Evolutionary conservation across 83 land plant species (phyloP).

Genomic region (Picea abies): DNA sequence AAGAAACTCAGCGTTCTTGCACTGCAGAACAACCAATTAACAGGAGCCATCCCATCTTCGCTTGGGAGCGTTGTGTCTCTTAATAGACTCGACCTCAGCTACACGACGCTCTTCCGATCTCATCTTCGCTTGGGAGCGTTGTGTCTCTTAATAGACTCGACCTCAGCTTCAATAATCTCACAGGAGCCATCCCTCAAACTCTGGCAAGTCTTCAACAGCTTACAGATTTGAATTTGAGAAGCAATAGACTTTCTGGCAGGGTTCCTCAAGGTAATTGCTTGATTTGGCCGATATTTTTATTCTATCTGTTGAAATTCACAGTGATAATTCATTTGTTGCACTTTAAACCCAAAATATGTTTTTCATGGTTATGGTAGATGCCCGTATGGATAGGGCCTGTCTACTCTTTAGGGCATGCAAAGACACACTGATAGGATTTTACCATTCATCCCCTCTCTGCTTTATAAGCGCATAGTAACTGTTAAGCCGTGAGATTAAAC

Average conservation of each 20-base stretch:
- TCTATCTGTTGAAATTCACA: too few relatives aligned
- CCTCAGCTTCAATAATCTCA: slow-evolving; percentile 33
- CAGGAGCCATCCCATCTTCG: slow-evolving; percentile 32
- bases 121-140: slow-evolving; percentile 29
- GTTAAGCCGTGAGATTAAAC: neutral
- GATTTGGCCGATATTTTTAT: neutral
- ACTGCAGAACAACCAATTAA: slow-evolving; percentile 22
- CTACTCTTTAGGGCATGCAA: too few relatives aligned
- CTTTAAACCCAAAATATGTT: too few relatives aligned
- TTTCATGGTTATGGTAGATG: too few relatives aligned
- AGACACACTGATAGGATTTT: too few relatives aligned
- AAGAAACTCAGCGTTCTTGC: slow-evolving; percentile 23
- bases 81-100: slow-evolving; percentile 25
- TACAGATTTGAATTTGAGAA: slow-evolving; percentile 24
- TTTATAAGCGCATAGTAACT: neutral
- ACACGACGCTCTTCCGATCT: slow-evolving; percentile 26
- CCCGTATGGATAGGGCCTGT: too few relatives aligned
- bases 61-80: slow-evolving; percentile 29
- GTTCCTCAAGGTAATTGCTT: slow-evolving; percentile 33
- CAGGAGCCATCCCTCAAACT: slow-evolving; percentile 34
- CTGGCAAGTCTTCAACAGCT: slow-evolving; percentile 28
- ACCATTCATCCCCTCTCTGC: neutral
- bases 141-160: slow-evolving; percentile 24
- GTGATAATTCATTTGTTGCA: too few relatives aligned
- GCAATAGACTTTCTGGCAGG: slow-evolving; percentile 35